A percentile compares a stretch with the other conserved stretches of the same genome.
These are phyloP conservation scores for Phytopythium ostracodes DNA, from an alignment of 352 stramenopile species.

Conservation along the genomic window DNA sequence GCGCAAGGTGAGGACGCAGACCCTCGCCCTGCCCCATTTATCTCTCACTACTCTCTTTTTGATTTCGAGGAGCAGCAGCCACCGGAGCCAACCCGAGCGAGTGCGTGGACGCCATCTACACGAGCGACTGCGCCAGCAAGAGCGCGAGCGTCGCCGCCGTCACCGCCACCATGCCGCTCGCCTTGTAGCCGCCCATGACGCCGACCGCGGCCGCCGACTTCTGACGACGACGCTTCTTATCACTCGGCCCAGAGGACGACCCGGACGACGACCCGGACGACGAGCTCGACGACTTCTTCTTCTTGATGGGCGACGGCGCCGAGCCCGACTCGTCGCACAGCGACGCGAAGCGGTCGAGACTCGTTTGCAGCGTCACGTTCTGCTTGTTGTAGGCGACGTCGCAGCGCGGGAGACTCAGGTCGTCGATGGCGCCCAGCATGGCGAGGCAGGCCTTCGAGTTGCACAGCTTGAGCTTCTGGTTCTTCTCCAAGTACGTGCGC, in stretches of 20 bases:
- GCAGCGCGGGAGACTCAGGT: constrained; percentile 50
- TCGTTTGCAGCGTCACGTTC: constrained; percentile 50
- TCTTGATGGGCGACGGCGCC: constrained; percentile 38
- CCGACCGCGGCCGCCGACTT: constrained; percentile 10
- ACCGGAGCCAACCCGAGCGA: background rate
- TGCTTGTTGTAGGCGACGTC: constrained; percentile 36
- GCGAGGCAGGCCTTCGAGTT: constrained; percentile 36
- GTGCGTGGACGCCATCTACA: no score
- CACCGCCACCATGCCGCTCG: constrained; percentile 14
- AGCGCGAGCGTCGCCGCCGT: background rate
- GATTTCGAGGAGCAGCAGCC: background rate
- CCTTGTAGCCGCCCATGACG: constrained; percentile 4
- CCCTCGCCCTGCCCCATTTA: background rate
- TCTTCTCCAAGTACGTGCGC: constrained; percentile 18
- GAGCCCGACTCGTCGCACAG: constrained; percentile 32
- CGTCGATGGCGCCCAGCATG: constrained; percentile 53
- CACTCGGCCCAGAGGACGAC: constrained; percentile 6
- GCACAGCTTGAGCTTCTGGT: constrained; percentile 32
- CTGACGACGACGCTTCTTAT: constrained; percentile 10
- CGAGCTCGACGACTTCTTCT: constrained; percentile 26
- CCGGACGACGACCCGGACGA: constrained; percentile 14
- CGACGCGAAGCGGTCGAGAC: constrained; percentile 40
- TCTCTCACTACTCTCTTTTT: background rate
- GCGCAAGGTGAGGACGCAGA: background rate
- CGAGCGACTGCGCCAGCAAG: background rate